Base-by-base conservation (phyloP, 2,329 filamentous ascomycete genomes). In the Neofusicoccum sp. region DNA sequence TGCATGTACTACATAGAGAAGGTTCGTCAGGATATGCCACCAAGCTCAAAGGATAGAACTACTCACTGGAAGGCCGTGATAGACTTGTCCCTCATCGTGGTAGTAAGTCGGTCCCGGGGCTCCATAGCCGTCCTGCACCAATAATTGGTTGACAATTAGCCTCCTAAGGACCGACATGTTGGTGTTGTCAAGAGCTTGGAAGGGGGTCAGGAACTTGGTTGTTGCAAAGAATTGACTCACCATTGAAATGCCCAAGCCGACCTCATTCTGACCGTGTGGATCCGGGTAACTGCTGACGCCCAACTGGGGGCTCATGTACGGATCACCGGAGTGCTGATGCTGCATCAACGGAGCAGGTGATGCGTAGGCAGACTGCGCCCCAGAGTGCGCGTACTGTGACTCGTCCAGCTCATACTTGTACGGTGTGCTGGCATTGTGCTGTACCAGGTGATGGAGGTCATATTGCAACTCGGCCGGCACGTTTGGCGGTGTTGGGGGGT, bases 361-460 rank as follows among this genome's bases (percentile, higher is more conserved):
- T 41, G 66, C 67, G 64, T 74, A 75, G 34, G 62, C 62, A 40
- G 65, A 67, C 36, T 58, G 44, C 14, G 51, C 38, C 6, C 43
- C 33, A 4, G 61, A 44, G 28, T 63, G 49, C 20, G 40, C 48
- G 9, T 58, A 61, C 6, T 31, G 49, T 40, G 70, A 63, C 28
- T 67, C 69, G 62, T 69, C 69, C 11, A 63, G 57, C 58, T 75
- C 71, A 58, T 75, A 75, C 26, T 75, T 62, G 53, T 74, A 41
- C 68, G 70, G 31, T 69, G 68, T 56, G 56, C 68, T 71, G 61
- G 73, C 71, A 65, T 76, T 79, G 69, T 78, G 78, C 66, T 76
- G 73, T 47, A 74, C 75, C 63, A 80, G 67, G 58, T 75, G 75
- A 43, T 75, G 73, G 33, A 79, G 68, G 48, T 73, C 72, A 56